Conservation (phyloP, 495 filamentous ascomycete species). For the Lasiosphaeria hispida region DNA sequence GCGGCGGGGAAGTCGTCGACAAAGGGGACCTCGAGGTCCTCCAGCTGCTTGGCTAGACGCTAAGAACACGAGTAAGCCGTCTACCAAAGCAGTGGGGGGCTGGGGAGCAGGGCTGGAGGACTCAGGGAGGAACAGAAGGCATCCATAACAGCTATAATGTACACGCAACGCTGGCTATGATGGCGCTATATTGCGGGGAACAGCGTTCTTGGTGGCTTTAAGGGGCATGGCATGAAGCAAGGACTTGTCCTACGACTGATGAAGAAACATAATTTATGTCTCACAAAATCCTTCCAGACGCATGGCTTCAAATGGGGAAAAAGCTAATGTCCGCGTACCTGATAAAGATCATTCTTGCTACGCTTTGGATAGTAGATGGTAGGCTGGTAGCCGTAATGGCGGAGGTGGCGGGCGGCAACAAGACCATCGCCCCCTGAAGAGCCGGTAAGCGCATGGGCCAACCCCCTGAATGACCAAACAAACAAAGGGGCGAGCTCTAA, state of each 20-base stretch:
- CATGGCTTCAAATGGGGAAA: background rate
- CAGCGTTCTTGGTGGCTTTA: no score
- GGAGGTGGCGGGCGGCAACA: slow-evolving; percentile 91
- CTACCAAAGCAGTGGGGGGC: background rate
- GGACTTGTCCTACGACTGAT: no score
- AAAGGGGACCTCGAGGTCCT: slow-evolving; percentile 80
- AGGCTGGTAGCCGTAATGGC: slow-evolving; percentile 88
- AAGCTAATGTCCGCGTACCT: slow-evolving; percentile 47
- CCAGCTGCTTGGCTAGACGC: slow-evolving; percentile 80
- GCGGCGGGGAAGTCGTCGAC: slow-evolving; percentile 72
- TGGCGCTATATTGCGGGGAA: background rate
- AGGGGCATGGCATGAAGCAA: no score
- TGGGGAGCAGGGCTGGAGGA: slow-evolving; percentile 16
- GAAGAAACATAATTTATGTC: no score
- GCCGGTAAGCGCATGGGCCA: slow-evolving; percentile 28
- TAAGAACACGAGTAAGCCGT: slow-evolving; percentile 35
- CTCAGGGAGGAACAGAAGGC: background rate
- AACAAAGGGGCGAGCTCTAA: slow-evolving; percentile 35
- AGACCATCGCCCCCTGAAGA: slow-evolving; percentile 81
- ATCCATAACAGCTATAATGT: slow-evolving; percentile 18
- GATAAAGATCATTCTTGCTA: slow-evolving; percentile 83
- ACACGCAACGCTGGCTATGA: slow-evolving; percentile 17
- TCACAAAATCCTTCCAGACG: background rate
- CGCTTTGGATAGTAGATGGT: slow-evolving; percentile 92
- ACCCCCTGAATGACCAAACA: slow-evolving; percentile 14